Percentiles rank a stretch among this genome's conserved stretches.
These are phyloP conservation scores for Peronospora belbahrii DNA, from an alignment of 352 stramenopile species.

Conservation along the genomic window DNA sequence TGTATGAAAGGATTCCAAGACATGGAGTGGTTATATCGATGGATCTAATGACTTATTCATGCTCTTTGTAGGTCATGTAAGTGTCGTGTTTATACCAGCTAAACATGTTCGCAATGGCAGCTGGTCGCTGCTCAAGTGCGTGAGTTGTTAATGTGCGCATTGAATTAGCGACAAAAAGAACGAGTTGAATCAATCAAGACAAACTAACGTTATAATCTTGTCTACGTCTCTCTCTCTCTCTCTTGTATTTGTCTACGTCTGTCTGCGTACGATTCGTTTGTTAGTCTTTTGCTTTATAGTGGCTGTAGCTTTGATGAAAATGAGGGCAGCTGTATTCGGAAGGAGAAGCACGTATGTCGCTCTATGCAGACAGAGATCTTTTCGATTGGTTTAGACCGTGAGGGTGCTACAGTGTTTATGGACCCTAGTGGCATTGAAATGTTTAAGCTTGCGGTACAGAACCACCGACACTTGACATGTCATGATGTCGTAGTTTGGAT, in stretches of 20 bases:
- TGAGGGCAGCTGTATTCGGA: conserved; percentile 36
- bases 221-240: no score
- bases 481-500: neutral
- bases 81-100: conserved; percentile 68
- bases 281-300: conserved; percentile 72
- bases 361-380: conserved; percentile 80
- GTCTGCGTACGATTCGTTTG: neutral
- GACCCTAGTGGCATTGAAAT: conserved; percentile 76
- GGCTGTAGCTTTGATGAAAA: conserved; percentile 78
- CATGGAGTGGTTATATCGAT: no score
- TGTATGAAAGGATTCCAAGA: no score
- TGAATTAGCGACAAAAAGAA: neutral
- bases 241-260: neutral
- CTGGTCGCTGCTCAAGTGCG: conserved; percentile 80
- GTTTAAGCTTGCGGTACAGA: conserved; percentile 64
- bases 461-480: neutral
- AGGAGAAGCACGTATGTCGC: conserved; percentile 53
- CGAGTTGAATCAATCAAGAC: neutral
- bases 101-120: conserved; percentile 63
- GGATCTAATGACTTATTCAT: no score
- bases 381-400: conserved; percentile 69
- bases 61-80: conserved; percentile 45
- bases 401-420: conserved; percentile 78
- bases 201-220: conserved; percentile 1
- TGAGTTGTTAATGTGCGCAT: conserved; percentile 24